Percentiles rank a stretch among this genome's conserved stretches.
Evolutionary conservation across 2,329 filamentous ascomycete genomes (phyloP).

Genomic region (Ascocoryne sarcoides): DNA sequence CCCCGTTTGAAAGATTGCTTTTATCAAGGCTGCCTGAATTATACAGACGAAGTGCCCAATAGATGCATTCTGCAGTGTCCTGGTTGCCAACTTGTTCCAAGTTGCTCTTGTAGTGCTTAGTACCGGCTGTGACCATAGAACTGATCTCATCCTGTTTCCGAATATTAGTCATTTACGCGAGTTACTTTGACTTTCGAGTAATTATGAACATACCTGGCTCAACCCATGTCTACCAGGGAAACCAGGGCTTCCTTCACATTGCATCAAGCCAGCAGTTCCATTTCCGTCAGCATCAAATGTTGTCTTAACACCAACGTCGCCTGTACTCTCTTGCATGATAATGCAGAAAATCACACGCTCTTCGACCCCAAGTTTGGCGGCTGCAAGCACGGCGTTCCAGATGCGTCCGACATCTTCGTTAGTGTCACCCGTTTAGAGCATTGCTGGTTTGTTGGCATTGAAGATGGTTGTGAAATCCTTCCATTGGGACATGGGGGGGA

Average conservation of each 20-base stretch:
- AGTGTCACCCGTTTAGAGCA: constrained; percentile 28
- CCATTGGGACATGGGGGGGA: constrained; percentile 29
- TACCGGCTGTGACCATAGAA: constrained; percentile 27
- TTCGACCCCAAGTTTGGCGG: constrained; percentile 30
- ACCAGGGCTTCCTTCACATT: constrained; percentile 30
- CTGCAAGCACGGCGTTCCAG: constrained; percentile 26
- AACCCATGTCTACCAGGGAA: constrained; percentile 29
- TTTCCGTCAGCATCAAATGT: constrained; percentile 29
- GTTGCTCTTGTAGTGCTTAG: constrained; percentile 24
- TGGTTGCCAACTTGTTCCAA: constrained; percentile 24
- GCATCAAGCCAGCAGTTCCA: constrained; percentile 33
- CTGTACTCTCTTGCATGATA: constrained; percentile 35
- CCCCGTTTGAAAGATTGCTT: constrained; percentile 29
- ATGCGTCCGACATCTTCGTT: constrained; percentile 29
- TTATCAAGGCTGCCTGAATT: constrained; percentile 33
- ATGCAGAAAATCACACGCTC: constrained; percentile 32
- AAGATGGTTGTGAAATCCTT: constrained; percentile 30
- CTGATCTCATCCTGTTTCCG: constrained; percentile 28
- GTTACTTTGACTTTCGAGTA: background rate
- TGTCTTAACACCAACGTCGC: constrained; percentile 31
- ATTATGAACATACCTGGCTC: constrained; percentile 22
- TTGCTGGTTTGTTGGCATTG: constrained; percentile 29
- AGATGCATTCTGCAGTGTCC: constrained; percentile 28
- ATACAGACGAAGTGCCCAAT: constrained; percentile 33
- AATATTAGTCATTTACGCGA: background rate